Evolutionary conservation across 108 stramenopile genomes (phyloP), one percentile per base, ranked within the genome.

Genomic region (Asterionellopsis glacialis): DNA sequence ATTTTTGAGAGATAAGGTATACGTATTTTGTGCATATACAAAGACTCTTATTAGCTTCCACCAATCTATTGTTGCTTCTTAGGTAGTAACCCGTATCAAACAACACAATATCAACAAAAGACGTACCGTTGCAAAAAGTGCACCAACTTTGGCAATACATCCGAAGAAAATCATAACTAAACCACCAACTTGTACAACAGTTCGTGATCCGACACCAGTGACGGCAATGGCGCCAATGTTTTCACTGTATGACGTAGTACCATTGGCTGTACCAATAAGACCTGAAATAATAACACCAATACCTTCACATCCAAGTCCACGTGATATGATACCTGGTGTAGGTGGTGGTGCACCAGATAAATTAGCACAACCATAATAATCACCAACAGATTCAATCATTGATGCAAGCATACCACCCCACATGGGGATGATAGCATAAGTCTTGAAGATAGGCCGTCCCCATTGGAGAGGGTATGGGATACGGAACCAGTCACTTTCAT

Each of bases 191-290:
- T 73, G 72, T 1, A 73, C 66, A 19, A 73, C 72, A 19, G 42
- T 66, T 2, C 72, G 65, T 9, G 60, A 62, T 1, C 72, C 72
- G 19, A 73, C 72, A 33, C 72, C 61, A 14, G 72, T 73, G 15
- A 73, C 27, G 41, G 57, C 53, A 53, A 73, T 73, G 38, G 65
- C 72, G 15, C 72, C 72, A 57, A 73, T 73, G 43, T 73, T 73
- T 41, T 66, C 72, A 39, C 33, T 41, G 39, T 65, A 73, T 9
- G 66, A 67, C 4, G 72, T 73, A 0, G 72, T 66, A 9, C 66
- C 72, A 15, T 55, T 61, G 6, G 51, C 61, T 40, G 72, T 67
- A 26, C 72, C 72, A 51, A 64, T 27, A 19, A 73, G 26, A 21
- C 72, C 72, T 11, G 65, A 16, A 40, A 67, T 42, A 41, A 73